Evolutionary conservation across 192 early-diverging fungal species (phyloP).

Genomic region (Gryganskiella cystojenkinii): DNA sequence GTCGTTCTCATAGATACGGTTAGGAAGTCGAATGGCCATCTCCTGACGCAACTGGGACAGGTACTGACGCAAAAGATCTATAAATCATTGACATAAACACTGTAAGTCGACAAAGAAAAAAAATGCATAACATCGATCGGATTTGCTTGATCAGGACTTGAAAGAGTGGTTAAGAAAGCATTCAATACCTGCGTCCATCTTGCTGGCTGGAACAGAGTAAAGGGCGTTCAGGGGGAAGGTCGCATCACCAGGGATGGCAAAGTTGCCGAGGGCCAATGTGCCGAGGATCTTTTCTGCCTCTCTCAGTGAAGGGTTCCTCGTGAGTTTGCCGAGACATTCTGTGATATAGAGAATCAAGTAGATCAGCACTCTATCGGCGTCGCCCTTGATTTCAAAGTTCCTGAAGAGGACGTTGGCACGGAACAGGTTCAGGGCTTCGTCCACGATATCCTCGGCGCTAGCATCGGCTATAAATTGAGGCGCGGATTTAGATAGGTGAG

Average conservation of each 20-base stretch:
- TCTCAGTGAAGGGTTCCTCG: constrained; percentile 66
- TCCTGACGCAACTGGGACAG: constrained; percentile 93
- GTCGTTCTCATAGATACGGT: constrained; percentile 81
- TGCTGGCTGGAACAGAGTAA: constrained; percentile 78
- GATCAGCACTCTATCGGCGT: constrained; percentile 92
- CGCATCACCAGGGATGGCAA: constrained; percentile 93
- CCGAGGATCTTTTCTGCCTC: constrained; percentile 86
- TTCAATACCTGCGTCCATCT: constrained; percentile 76
- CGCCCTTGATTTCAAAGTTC: constrained; percentile 99
- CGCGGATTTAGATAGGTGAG: background rate
- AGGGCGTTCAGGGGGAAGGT: constrained; percentile 93
- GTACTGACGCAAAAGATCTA: constrained; percentile 90
- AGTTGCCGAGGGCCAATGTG: constrained; percentile 90
- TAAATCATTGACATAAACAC: too few species aligned
- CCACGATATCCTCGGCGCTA: constrained; percentile 85
- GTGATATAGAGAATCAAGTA: constrained; percentile 95
- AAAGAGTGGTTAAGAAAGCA: background rate
- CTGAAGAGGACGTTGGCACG: constrained; percentile 97
- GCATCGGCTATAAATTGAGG: constrained; percentile 58
- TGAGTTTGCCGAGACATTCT: constrained; percentile 77
- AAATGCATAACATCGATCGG: too few species aligned
- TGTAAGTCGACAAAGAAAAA: too few species aligned
- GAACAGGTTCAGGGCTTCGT: constrained; percentile 95
- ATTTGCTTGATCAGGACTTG: background rate
- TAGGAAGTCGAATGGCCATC: constrained; percentile 76